Conservation (phyloP, 1,284 basidiomycete genomes). For the Cystobasidium slooffiae region DNA sequence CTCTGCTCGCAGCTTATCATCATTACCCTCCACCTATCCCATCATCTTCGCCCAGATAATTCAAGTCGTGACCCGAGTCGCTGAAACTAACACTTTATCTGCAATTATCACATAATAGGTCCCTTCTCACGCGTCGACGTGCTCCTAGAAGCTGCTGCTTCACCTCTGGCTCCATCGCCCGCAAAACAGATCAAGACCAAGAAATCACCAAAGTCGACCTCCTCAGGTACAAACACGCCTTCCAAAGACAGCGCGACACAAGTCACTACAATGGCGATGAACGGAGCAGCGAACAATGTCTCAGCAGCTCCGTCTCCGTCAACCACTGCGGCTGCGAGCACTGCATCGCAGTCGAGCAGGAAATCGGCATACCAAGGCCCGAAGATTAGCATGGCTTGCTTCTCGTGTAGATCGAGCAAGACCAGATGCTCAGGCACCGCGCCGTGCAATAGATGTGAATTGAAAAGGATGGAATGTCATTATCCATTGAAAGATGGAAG, state of each 20-base stretch:
- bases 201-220: not conserved
- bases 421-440: conserved; percentile 16
- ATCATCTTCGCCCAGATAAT: too few species aligned
- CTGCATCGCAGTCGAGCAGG: not conserved
- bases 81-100: not conserved
- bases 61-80: too few species aligned
- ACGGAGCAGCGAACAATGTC: not conserved
- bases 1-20: too few species aligned
- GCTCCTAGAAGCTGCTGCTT: conserved; percentile 20
- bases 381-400: conserved; percentile 27
- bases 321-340: not conserved
- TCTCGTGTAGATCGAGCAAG: conserved; percentile 19
- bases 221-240: not conserved
- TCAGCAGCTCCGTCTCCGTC: conserved; percentile 5
- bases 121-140: conserved; percentile 14
- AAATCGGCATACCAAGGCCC: conserved; percentile 32
- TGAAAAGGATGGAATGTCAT: conserved; percentile 22
- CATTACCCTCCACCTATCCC: too few species aligned
- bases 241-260: not conserved
- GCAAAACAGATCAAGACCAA: not conserved
- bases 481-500: conserved; percentile 33
- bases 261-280: not conserved
- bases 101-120: not conserved
- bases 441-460: conserved; percentile 25
- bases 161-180: not conserved